Conservation (phyloP, 768 basidiomycete species). For the Lyophyllum shimeji region DNA sequence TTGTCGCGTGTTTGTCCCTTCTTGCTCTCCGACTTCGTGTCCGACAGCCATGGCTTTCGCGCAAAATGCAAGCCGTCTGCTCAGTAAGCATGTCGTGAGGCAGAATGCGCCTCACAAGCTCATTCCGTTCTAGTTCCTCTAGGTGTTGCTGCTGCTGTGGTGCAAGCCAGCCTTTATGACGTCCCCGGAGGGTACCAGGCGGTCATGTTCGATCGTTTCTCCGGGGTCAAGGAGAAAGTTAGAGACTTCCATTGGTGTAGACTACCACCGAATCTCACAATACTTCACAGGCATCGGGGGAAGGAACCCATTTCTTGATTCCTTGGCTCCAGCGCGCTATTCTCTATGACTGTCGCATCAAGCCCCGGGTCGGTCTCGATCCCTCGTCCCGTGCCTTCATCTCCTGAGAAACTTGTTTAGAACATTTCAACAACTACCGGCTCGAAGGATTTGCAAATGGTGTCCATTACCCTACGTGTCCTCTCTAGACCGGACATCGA, state of each 20-base stretch:
- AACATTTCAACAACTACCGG: constrained; percentile 99
- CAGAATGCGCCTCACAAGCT: background rate
- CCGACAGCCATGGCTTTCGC: constrained; percentile 46
- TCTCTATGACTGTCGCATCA: constrained; percentile 96
- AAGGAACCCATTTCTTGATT: constrained; percentile 95
- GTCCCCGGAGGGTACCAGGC: constrained; percentile 93
- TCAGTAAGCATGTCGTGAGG: constrained; percentile 35
- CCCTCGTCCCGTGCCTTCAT: background rate
- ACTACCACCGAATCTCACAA: constrained; percentile 4
- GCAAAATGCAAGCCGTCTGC: constrained; percentile 45
- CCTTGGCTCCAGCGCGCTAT: constrained; percentile 97
- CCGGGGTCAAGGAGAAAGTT: constrained; percentile 83
- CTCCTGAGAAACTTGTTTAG: constrained; percentile 35
- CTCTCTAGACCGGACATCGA: constrained; percentile 89
- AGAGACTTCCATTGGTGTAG: constrained; percentile 14
- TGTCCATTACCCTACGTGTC: constrained; percentile 93
- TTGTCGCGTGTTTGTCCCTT: constrained; percentile 12
- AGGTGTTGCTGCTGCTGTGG: constrained; percentile 41
- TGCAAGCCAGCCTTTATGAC: constrained; percentile 58
- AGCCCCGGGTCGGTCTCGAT: constrained; percentile 71
- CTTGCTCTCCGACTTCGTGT: constrained; percentile 1
- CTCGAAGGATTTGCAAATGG: constrained; percentile 98
- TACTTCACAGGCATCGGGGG: constrained; percentile 68
- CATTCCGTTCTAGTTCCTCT: constrained; percentile 38
- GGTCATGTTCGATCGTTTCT: constrained; percentile 98